phyloP scores from a whole-genome alignment of 1,139 yeast species.

The Suhomyces bribrorum region DNA sequence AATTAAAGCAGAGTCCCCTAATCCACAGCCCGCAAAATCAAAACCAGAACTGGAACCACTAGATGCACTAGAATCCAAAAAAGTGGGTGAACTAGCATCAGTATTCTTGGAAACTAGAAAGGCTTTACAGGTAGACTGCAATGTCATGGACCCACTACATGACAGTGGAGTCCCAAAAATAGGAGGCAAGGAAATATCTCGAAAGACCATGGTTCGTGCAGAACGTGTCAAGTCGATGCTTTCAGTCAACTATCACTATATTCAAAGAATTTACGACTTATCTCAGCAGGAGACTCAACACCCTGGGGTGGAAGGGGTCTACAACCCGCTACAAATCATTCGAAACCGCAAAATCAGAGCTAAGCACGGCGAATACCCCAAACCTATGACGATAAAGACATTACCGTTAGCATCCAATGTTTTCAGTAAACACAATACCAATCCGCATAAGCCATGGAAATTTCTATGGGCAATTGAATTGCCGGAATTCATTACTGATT shows the following conservation, averaged over 20 bases:
- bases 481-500: conserved; percentile 61
- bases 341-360: conserved; percentile 63
- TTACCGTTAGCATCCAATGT: conserved; percentile 57
- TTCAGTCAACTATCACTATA: conserved; percentile 50
- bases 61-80: conserved; percentile 26
- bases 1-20: no score
- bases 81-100: conserved; percentile 45
- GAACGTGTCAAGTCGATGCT: conserved; percentile 54
- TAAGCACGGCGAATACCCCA: conserved; percentile 43
- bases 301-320: conserved; percentile 62
- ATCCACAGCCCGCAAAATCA: no score
- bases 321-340: conserved; percentile 79
- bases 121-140: conserved; percentile 43
- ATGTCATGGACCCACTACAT: conserved; percentile 34
- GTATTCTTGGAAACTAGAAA: conserved; percentile 46
- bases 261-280: conserved; percentile 39
- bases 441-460: conserved; percentile 34
- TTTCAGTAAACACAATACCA: conserved; percentile 44
- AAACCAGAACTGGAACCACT: no score
- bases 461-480: conserved; percentile 69
- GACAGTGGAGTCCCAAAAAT: conserved; percentile 15
- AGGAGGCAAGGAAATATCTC: conserved; percentile 23
- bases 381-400: conserved; percentile 33
- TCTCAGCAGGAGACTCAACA: conserved; percentile 23
- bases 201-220: conserved; percentile 50